A percentile compares a stretch with the other conserved stretches of the same genome.
phyloP scores from a whole-genome alignment of 1,284 basidiomycete genomes.

The Puccinia horiana region DNA sequence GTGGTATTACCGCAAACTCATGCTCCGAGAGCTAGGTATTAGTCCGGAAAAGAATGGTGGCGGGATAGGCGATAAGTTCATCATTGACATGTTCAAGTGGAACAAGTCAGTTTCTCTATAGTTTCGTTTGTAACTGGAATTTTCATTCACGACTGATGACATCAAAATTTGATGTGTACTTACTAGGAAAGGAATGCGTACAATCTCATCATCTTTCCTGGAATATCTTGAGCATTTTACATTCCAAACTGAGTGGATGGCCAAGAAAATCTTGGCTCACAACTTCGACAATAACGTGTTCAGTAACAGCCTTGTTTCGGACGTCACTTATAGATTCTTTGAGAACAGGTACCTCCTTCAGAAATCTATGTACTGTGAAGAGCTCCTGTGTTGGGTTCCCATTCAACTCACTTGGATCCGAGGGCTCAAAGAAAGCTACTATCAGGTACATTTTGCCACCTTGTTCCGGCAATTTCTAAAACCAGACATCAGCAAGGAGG shows the following conservation, averaged over 20 bases:
- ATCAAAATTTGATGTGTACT: too few relatives aligned
- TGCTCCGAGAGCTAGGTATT: neutral
- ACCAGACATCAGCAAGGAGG: neutral
- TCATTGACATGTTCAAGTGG: neutral
- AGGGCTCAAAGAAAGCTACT: neutral
- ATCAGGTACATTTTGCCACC: neutral
- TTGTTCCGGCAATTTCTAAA: neutral
- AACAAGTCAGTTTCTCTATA: neutral
- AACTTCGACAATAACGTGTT: neutral
- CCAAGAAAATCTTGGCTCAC: neutral
- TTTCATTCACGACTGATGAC: neutral
- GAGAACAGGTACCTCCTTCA: constrained; percentile 9
- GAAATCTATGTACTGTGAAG: constrained; percentile 16
- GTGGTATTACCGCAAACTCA: neutral
- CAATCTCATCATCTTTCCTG: neutral
- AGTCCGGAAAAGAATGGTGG: neutral
- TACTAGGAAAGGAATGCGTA: neutral
- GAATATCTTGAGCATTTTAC: neutral
- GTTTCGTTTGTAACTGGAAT: neutral
- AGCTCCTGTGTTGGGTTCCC: neutral
- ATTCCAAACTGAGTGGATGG: constrained; percentile 22
- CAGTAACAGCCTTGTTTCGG: neutral
- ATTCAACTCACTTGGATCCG: constrained; percentile 15
- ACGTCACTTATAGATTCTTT: constrained; percentile 21
- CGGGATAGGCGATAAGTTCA: neutral